Evolutionary conservation across 129 eudicot species (phyloP).

Genomic region (Oenanthe sinensis): DNA sequence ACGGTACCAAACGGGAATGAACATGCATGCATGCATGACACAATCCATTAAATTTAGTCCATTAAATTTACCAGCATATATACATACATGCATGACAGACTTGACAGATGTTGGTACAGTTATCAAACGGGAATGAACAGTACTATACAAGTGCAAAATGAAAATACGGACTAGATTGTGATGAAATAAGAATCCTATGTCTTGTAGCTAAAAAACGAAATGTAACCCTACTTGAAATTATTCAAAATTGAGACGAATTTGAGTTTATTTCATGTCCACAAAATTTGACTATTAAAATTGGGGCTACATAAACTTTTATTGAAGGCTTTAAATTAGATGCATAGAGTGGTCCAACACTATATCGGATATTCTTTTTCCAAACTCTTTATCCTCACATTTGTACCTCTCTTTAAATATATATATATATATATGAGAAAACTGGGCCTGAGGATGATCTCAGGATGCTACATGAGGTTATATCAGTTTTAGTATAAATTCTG

Average conservation of each 20-base stretch:
- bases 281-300: not conserved
- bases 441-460: too few relatives aligned
- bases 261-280: not conserved
- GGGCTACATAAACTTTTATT: not conserved
- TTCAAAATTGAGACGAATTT: not conserved
- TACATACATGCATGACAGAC: too few relatives aligned
- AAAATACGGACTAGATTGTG: not conserved
- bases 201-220: not conserved
- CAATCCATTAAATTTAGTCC: too few relatives aligned
- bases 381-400: not conserved
- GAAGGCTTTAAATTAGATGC: not conserved
- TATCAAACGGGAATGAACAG: too few relatives aligned
- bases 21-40: too few relatives aligned
- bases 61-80: too few relatives aligned
- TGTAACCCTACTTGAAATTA: not conserved
- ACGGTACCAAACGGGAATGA: too few relatives aligned
- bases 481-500: too few relatives aligned
- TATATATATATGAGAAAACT: too few relatives aligned
- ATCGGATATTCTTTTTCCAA: not conserved
- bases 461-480: too few relatives aligned
- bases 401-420: not conserved
- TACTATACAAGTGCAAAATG: not conserved
- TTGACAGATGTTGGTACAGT: too few relatives aligned
- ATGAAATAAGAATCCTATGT: conserved; percentile 3
- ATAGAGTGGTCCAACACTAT: not conserved